phyloP scores from a whole-genome alignment of 495 filamentous ascomycete genomes.

The Pyrenopolyporus hunteri region DNA sequence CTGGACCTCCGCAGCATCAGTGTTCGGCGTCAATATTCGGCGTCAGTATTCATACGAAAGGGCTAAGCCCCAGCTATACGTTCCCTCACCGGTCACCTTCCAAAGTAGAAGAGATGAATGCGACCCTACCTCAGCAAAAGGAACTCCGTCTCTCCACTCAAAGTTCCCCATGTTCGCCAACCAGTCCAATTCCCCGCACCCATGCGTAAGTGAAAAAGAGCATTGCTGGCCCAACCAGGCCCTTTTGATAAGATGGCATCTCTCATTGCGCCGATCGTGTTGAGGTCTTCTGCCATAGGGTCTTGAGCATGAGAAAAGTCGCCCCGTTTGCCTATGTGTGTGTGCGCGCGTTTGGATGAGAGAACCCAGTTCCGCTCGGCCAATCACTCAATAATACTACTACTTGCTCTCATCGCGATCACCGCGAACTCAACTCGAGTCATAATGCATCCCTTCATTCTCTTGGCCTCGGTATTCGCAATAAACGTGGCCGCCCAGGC shows the following conservation, averaged over 20 bases:
- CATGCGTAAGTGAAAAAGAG: conserved; percentile 18
- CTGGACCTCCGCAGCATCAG: too few relatives aligned
- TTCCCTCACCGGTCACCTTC: conserved; percentile 17
- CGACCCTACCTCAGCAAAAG: conserved; percentile 12
- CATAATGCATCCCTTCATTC: conserved; percentile 32
- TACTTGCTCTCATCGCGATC: neutral
- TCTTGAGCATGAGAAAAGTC: too few relatives aligned
- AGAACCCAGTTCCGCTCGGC: too few relatives aligned
- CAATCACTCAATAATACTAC: too few relatives aligned
- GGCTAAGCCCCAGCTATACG: neutral
- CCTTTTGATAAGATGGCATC: neutral
- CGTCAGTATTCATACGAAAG: neutral
- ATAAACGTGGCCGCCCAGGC: conserved; percentile 28
- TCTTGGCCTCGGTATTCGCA: conserved; percentile 23
- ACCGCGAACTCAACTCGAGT: neutral
- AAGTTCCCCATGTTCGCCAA: conserved; percentile 11
- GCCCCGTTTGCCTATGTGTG: too few relatives aligned
- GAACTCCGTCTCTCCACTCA: conserved; percentile 5
- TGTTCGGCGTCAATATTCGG: too few relatives aligned
- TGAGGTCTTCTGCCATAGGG: neutral
- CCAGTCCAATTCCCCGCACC: neutral
- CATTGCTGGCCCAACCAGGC: neutral
- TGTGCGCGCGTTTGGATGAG: too few relatives aligned
- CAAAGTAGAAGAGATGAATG: conserved; percentile 25
- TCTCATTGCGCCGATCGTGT: neutral